Evolutionary conservation across 2,329 filamentous ascomycete genomes (phyloP), one percentile per base, ranked within the genome.

Genomic region (Colletotrichum euphorbiae): DNA sequence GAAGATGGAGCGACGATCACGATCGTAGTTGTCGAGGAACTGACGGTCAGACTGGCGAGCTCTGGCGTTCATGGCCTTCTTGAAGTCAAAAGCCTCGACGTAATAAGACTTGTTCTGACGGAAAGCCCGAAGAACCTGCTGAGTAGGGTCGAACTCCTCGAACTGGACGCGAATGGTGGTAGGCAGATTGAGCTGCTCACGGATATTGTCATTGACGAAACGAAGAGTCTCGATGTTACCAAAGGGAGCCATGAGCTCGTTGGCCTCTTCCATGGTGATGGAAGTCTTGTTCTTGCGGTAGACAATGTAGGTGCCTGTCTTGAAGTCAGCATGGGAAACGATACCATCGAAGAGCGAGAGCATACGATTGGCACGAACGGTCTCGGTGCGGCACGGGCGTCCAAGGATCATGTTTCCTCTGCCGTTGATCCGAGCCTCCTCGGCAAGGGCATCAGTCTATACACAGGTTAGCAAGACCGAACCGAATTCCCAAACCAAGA

Each of bases 381-480:
- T 85, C 77, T 91, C 89, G 19, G 83, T 86, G 17, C 89, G 86
- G 75, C 86, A 88, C 12, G 83, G 79, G 11, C 89, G 85, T 13
- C 86, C 87, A 48, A 85, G 80, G 60, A 90, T 85, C 3, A 82
- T 68, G 8, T 78, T 74, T 12, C 84, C 85, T 46, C 80, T 81
- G 8, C 84, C 87, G 4, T 82, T 65, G 2, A 72, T 70, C 59
- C 87, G 78, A 19, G 88, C 89, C 13, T 66, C 72, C 17, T 81
- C 74, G 2, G 89, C 88, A 73, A 88, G 79, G 0, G 79, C 75
- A 36, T 82, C 78, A 12, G 79, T 82, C 86, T 89, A 69, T 28
- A 33, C 11, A 15, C 3, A 9, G 17, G 63, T 82, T 60, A 81
- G 74, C 55, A 11, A 56, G 17, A 4, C 8, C 11, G 19, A 36